Conservation (phyloP, 495 filamentous ascomycete genomes). For the Tuber melanosporum region DNA sequence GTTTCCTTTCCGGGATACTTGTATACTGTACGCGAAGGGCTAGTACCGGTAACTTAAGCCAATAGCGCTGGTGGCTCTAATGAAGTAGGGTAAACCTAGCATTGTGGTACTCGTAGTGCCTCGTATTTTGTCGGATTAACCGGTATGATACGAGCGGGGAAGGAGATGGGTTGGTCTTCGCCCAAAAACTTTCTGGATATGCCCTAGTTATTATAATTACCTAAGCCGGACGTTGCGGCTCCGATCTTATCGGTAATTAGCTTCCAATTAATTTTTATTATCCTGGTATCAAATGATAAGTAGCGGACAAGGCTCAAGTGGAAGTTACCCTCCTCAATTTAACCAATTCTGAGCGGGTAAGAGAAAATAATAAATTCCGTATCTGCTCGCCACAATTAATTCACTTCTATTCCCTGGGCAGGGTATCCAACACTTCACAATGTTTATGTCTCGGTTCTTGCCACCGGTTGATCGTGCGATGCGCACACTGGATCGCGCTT, state of each 20-base stretch:
- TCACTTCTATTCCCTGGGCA: not conserved
- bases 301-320: not conserved
- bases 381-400: not conserved
- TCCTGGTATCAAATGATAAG: no score
- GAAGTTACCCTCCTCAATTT: not conserved
- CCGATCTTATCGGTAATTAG: not conserved
- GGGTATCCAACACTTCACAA: not conserved
- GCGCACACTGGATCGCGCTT: conserved; percentile 67
- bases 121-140: no score
- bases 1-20: not conserved
- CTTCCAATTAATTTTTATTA: no score
- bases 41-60: no score
- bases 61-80: not conserved
- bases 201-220: not conserved
- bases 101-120: not conserved
- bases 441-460: conserved; percentile 48
- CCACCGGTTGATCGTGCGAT: conserved; percentile 77
- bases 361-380: not conserved
- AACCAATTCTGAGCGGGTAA: not conserved
- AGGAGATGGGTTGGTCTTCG: not conserved
- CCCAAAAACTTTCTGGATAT: not conserved
- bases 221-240: not conserved
- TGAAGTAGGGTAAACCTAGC: not conserved
- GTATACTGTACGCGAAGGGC: not conserved
- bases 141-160: not conserved